Evolutionary conservation across 2,329 filamentous ascomycete genomes (phyloP), one percentile per base, ranked within the genome.

Genomic region (Endoconidiophora laricicola): DNA sequence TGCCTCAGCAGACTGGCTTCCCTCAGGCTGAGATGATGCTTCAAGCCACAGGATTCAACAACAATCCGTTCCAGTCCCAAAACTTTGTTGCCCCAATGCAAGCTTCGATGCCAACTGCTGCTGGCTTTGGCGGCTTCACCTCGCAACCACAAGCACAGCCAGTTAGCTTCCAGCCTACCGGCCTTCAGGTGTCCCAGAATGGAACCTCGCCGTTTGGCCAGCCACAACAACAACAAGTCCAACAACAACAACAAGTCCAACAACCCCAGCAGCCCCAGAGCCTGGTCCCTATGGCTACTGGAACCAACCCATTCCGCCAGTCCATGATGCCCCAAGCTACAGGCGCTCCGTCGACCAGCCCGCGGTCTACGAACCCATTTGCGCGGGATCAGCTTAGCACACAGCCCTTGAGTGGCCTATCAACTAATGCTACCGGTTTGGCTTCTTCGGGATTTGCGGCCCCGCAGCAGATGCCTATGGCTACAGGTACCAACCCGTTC

Each of bases 301-400:
- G 58, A 10, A 94, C 87, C 6, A 98, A 98, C 61, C 91, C 91
- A 0, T 98, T 98, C 75, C 76, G 91, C 40, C 83, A 87, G 60
- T 95, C 90, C 1, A 90, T 90, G 79, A 70, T 94, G 67, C 48
- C 47, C 2, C 43, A 41, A 9, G 16, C 44, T 12, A 71, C 73
- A 68, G 67, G 62, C 54, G 69, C 71, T 57, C 65, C 66, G 18
- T 76, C 77, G 6, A 73, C 73, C 44, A 65, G 63, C 48, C 76
- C 79, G 29, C 81, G 85, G 59, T 81, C 82, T 26, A 94, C 86
- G 2, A 94, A 94, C 58, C 87, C 87, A 0, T 94, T 96, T 62
- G 84, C 88, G 4, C 84, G 86, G 60, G 41, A 46, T 20, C 33
- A 41, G 6, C 46, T 42, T 29, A 48, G 41, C 16, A 57, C 60